Evolutionary conservation across 345 rosid species (phyloP).

Genomic region (Heritiera fomes): DNA sequence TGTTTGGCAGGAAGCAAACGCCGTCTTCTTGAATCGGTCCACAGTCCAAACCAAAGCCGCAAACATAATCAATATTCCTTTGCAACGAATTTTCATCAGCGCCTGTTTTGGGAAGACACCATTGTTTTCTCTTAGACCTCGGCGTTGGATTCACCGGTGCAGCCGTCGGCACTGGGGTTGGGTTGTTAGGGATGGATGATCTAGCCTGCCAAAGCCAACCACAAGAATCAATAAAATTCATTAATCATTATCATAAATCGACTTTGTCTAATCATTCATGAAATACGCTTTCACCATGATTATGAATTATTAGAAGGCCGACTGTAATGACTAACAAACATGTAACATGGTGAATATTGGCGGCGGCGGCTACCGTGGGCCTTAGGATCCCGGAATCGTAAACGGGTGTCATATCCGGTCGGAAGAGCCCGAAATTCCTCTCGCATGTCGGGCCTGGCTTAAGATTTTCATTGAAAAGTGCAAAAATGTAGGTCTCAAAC

Average conservation of each 20-base stretch:
- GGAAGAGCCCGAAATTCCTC: slow-evolving; percentile 74
- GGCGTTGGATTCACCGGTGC: slow-evolving; percentile 28
- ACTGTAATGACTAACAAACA: slow-evolving; percentile 37
- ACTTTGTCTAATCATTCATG: not conserved
- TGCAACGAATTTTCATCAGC: slow-evolving; percentile 55
- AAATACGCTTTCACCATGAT: slow-evolving; percentile 12
- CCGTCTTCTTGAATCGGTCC: slow-evolving; percentile 51
- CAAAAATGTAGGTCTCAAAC: slow-evolving; percentile 84
- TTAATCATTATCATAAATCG: not conserved
- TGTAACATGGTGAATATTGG: slow-evolving; percentile 27
- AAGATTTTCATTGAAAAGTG: slow-evolving; percentile 81
- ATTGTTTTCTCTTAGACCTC: slow-evolving; percentile 20
- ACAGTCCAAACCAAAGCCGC: slow-evolving; percentile 60
- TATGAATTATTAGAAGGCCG: slow-evolving; percentile 30
- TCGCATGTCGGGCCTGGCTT: slow-evolving; percentile 74
- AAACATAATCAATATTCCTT: slow-evolving; percentile 69
- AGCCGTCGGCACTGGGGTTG: slow-evolving; percentile 22
- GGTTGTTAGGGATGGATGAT: slow-evolving; percentile 43
- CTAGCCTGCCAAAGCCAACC: slow-evolving; percentile 46
- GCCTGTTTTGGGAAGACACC: slow-evolving; percentile 58
- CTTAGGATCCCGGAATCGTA: slow-evolving; percentile 75
- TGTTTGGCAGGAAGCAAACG: slow-evolving; percentile 57
- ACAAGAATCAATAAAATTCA: not conserved
- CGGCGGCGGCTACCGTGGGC: slow-evolving; percentile 60
- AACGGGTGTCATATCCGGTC: slow-evolving; percentile 61